Evolutionary conservation across 805 yeast genomes (phyloP).

Genomic region (Debaryomyces hansenii): DNA sequence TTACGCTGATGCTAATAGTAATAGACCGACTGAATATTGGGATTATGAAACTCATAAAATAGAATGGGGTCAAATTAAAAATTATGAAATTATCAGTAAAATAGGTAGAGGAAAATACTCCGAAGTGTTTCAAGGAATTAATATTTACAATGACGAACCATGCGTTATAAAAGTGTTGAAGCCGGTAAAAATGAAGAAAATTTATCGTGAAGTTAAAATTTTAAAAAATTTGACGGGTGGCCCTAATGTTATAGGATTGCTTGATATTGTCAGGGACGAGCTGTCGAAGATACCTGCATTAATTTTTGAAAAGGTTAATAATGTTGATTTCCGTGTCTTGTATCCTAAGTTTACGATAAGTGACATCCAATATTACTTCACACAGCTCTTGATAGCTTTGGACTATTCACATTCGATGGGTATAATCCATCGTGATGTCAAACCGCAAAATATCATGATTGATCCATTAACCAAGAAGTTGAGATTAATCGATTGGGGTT

Average conservation of each 20-base stretch:
- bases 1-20: slow-evolving; percentile 71
- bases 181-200: slow-evolving; percentile 91
- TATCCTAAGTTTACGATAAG: slow-evolving; percentile 74
- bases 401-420: slow-evolving; percentile 94
- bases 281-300: slow-evolving; percentile 82
- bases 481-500: slow-evolving; percentile 91
- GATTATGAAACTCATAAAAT: slow-evolving; percentile 68
- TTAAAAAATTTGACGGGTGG: slow-evolving; percentile 83
- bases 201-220: slow-evolving; percentile 85
- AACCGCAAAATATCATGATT: slow-evolving; percentile 95
- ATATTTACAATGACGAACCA: slow-evolving; percentile 56
- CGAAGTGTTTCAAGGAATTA: slow-evolving; percentile 89
- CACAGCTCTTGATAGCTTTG: slow-evolving; percentile 76
- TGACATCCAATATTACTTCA: slow-evolving; percentile 83
- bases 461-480: slow-evolving; percentile 72
- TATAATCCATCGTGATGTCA: slow-evolving; percentile 93
- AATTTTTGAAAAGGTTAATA: slow-evolving; percentile 80
- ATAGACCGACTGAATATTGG: slow-evolving; percentile 75
- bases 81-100: slow-evolving; percentile 77
- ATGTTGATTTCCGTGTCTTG: slow-evolving; percentile 76
- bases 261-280: slow-evolving; percentile 81
- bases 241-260: slow-evolving; percentile 73
- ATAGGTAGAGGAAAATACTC: slow-evolving; percentile 93
- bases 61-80: slow-evolving; percentile 41
- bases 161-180: slow-evolving; percentile 88